These are phyloP conservation scores for Pogostemon cablin DNA, from an alignment of 257 asterid genomes.

Conservation along the genomic window DNA sequence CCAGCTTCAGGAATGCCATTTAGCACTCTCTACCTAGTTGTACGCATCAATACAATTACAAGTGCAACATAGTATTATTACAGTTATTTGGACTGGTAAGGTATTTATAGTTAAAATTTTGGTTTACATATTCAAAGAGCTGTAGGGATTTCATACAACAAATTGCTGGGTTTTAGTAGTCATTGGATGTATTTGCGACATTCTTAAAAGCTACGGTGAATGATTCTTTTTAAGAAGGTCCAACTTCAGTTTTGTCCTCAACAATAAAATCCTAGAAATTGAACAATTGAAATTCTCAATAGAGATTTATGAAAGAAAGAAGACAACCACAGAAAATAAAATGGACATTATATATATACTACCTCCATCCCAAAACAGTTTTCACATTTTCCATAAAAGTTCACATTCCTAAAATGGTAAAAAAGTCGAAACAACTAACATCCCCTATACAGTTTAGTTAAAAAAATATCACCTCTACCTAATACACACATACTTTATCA, in stretches of 20 bases:
- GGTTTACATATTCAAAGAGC: conserved; percentile 7
- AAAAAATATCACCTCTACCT: no score
- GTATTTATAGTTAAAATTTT: not conserved
- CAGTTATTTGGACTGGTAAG: not conserved
- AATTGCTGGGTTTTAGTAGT: not conserved
- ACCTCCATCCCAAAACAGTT: no score
- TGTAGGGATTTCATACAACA: not conserved
- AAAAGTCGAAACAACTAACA: no score
- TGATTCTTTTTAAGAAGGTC: conserved; percentile 11
- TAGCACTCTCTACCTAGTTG: not conserved
- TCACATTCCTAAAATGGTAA: no score
- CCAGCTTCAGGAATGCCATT: conserved; percentile 8
- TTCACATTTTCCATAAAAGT: no score
- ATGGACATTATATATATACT: not conserved
- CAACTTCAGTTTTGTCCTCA: conserved; percentile 7
- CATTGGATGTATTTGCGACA: not conserved
- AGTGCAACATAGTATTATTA: not conserved
- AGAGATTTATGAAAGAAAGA: not conserved
- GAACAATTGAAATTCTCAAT: not conserved
- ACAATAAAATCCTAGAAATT: not conserved
- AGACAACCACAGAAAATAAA: not conserved
- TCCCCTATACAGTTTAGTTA: no score
- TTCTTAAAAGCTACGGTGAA: not conserved
- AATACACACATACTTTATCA: no score
- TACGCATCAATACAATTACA: conserved; percentile 1